Conservation (phyloP, 306 rosid genomes). For the Geum urbanum region DNA sequence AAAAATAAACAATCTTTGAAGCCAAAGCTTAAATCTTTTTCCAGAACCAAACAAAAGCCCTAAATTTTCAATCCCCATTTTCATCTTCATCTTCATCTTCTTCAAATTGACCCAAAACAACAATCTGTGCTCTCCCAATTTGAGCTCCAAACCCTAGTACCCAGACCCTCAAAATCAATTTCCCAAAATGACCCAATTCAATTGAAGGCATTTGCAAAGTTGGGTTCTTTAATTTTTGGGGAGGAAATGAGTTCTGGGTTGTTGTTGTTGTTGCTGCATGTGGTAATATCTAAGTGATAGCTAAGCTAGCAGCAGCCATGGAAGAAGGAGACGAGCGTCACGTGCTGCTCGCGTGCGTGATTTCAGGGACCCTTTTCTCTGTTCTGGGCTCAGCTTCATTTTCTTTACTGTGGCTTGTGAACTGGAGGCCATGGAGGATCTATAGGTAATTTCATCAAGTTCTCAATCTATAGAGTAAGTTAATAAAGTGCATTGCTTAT, state of each 20-base stretch:
- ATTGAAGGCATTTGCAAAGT: conserved; percentile 12
- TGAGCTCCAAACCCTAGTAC: conserved; percentile 47
- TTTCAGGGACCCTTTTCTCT: conserved; percentile 83
- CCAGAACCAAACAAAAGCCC: conserved; percentile 36
- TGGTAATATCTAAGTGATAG: conserved; percentile 33
- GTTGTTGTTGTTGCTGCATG: conserved; percentile 42
- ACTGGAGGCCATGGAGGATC: conserved; percentile 99
- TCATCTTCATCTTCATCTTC: conserved; percentile 22
- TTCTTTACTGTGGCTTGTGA: conserved; percentile 86
- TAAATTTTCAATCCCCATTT: conserved; percentile 11
- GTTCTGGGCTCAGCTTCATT: conserved; percentile 75
- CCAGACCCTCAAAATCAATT: conserved; percentile 16
- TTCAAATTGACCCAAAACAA: conserved; percentile 28
- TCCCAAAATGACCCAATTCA: conserved; percentile 35
- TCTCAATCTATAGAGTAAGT: background rate
- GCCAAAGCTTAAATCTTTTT: conserved; percentile 24
- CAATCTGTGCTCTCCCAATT: conserved; percentile 38
- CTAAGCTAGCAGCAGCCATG: conserved; percentile 43
- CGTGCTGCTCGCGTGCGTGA: conserved; percentile 68
- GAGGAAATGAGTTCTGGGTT: conserved; percentile 26
- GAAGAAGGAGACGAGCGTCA: conserved; percentile 72
- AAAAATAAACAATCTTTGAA: conserved; percentile 15
- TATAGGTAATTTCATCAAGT: conserved; percentile 51
- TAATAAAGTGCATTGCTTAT: background rate
- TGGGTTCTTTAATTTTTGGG: conserved; percentile 17